Percentiles rank a stretch among this genome's conserved stretches.
These are phyloP conservation scores for Suhomyces kunorum DNA, from an alignment of 1,139 yeast genomes.

Conservation along the genomic window DNA sequence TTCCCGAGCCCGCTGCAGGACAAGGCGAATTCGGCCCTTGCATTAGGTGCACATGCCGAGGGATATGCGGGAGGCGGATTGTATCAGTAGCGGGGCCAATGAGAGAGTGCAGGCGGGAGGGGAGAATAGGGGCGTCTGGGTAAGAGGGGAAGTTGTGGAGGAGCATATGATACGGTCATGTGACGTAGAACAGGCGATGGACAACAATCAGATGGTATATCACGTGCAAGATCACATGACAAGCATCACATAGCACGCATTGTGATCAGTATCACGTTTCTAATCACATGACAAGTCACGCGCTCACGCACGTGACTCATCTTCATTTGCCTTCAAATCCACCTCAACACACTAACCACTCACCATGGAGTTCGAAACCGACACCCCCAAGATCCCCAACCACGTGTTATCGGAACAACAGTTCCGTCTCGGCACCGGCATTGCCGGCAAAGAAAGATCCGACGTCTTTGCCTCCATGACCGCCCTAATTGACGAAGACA, in stretches of 20 bases:
- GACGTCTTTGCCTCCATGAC: constrained; percentile 50
- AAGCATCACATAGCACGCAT: no score
- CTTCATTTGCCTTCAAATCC: constrained; percentile 10
- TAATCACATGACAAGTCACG: background rate
- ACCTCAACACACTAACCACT: background rate
- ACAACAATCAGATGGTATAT: no score
- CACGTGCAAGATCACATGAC: background rate
- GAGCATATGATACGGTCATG: no score
- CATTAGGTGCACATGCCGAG: constrained; percentile 2
- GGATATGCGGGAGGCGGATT: no score
- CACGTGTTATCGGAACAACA: constrained; percentile 76
- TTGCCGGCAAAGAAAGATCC: constrained; percentile 22
- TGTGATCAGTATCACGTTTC: constrained; percentile 4
- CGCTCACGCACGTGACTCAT: no score
- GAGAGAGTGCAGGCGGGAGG: background rate
- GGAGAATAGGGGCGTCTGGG: background rate
- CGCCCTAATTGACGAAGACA: constrained; percentile 55
- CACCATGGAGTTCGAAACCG: constrained; percentile 44
- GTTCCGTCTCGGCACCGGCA: constrained; percentile 52
- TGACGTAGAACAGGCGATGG: no score
- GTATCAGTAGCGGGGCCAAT: no score
- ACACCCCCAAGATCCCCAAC: constrained; percentile 71
- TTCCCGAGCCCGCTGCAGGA: constrained; percentile 3
- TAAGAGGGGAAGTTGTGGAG: no score
- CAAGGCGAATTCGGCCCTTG: background rate